Evolutionary conservation across 306 rosid species (phyloP).

Genomic region (Argentina anserina): DNA sequence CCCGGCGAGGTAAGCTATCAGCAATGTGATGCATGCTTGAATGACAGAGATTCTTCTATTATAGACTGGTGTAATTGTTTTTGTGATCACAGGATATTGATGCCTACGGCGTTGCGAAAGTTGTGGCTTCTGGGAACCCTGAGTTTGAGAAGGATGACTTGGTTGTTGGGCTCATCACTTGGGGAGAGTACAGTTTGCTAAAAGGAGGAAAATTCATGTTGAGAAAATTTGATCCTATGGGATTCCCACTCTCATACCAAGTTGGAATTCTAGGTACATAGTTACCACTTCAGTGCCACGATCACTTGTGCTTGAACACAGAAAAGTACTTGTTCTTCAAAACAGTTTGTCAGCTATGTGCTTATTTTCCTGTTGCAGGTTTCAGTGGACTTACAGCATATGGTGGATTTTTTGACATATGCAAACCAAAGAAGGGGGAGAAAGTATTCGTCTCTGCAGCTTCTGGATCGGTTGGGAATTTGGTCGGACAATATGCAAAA

Average conservation of each 20-base stretch:
- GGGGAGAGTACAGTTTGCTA: conserved; percentile 66
- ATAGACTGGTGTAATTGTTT: background rate
- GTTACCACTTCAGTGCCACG: background rate
- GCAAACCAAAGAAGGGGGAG: conserved; percentile 56
- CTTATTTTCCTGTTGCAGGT: conserved; percentile 22
- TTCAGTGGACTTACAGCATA: conserved; percentile 69
- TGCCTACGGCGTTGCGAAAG: conserved; percentile 47
- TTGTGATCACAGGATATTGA: conserved; percentile 40
- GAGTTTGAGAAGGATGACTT: conserved; percentile 63
- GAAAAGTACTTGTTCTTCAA: background rate
- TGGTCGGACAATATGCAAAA: conserved; percentile 75
- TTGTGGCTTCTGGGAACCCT: conserved; percentile 50
- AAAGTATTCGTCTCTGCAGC: conserved; percentile 79
- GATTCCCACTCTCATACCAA: conserved; percentile 56
- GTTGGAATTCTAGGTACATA: conserved; percentile 62
- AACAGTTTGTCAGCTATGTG: background rate
- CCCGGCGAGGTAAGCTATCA: conserved; percentile 40
- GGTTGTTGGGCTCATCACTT: conserved; percentile 55
- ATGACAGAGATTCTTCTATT: background rate
- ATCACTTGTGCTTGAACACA: background rate
- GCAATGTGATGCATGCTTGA: background rate
- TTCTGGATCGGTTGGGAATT: conserved; percentile 57
- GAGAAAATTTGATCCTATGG: conserved; percentile 50
- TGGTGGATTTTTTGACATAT: conserved; percentile 55
- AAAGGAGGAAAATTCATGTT: conserved; percentile 37